A percentile compares a stretch with the other conserved stretches of the same genome.
Evolutionary conservation across 345 rosid species (phyloP).

Genomic region (Clausena lansium): DNA sequence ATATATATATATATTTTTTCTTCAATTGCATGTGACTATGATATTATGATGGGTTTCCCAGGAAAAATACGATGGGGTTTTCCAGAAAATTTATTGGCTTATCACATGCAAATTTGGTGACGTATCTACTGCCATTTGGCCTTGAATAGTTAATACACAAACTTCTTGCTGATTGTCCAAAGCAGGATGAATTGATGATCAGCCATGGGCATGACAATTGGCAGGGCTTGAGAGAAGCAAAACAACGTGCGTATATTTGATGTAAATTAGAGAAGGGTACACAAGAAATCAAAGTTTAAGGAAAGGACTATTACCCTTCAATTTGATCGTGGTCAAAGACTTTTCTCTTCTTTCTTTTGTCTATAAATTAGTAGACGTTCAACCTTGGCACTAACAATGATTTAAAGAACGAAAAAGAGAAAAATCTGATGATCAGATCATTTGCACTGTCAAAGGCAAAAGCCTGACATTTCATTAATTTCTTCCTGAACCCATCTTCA

Average conservation of each 20-base stretch:
- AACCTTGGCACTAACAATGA: neutral
- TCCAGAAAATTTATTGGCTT: slow-evolving; percentile 1
- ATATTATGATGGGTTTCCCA: neutral
- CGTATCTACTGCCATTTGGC: slow-evolving; percentile 8
- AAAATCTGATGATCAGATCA: neutral
- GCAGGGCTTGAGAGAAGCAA: neutral
- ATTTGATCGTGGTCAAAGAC: neutral
- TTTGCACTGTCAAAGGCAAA: neutral
- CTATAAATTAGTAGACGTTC: neutral
- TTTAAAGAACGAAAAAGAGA: neutral
- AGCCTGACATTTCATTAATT: neutral
- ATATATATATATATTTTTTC: no score
- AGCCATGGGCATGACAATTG: neutral
- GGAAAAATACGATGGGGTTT: neutral
- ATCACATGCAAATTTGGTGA: slow-evolving; percentile 25
- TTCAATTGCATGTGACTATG: neutral
- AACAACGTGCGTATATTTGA: neutral
- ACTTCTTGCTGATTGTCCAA: neutral
- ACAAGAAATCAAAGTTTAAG: neutral
- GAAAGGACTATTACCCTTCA: neutral
- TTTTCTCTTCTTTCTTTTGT: neutral
- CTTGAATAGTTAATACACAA: slow-evolving; percentile 15
- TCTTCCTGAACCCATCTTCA: neutral
- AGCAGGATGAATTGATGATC: neutral
- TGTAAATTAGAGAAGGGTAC: neutral